A percentile compares a stretch with the other conserved stretches of the same genome.
Conservation (phyloP, 1,284 basidiomycete species). For the Boletus coffeatus region DNA sequence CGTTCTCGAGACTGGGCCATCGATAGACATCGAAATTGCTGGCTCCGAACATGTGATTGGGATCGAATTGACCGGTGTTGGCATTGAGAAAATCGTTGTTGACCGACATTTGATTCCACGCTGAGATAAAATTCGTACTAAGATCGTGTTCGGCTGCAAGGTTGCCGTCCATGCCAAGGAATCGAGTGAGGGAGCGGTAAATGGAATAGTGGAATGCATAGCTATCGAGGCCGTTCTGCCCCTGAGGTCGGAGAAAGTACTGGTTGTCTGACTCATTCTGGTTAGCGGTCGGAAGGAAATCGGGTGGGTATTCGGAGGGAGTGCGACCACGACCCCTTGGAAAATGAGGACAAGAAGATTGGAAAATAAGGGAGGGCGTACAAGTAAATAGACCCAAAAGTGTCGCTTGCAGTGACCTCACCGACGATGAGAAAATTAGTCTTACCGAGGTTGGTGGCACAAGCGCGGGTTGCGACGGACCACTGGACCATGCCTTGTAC, state of each 20-base stretch:
- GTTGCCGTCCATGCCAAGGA: slow-evolving; percentile 92
- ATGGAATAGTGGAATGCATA: slow-evolving; percentile 91
- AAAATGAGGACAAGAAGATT: slow-evolving; percentile 3
- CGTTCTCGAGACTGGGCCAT: slow-evolving; percentile 84
- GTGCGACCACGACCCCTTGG: slow-evolving; percentile 80
- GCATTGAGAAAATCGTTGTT: slow-evolving; percentile 83
- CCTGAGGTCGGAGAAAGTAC: slow-evolving; percentile 58
- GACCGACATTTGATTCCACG: slow-evolving; percentile 88
- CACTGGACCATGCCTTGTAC: slow-evolving; percentile 75
- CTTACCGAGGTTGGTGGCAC: slow-evolving; percentile 70
- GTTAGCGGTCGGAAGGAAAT: slow-evolving; percentile 64
- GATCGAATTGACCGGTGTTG: slow-evolving; percentile 62
- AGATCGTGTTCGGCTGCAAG: slow-evolving; percentile 83
- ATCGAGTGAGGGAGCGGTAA: slow-evolving; percentile 78
- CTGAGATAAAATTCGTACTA: slow-evolving; percentile 72
- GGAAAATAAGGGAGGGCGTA: slow-evolving; percentile 33
- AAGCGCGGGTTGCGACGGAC: slow-evolving; percentile 67
- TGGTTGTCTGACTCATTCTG: slow-evolving; percentile 53
- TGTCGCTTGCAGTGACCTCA: slow-evolving; percentile 92
- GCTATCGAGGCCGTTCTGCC: slow-evolving; percentile 62
- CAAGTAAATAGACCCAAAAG: slow-evolving; percentile 87
- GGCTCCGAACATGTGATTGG: slow-evolving; percentile 83
- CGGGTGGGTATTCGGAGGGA: slow-evolving; percentile 57
- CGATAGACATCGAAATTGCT: slow-evolving; percentile 92
- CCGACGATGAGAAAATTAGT: slow-evolving; percentile 86